Evolutionary conservation across 192 early-diverging fungal genomes (phyloP).

Genomic region (Cetraspora pellucida): DNA sequence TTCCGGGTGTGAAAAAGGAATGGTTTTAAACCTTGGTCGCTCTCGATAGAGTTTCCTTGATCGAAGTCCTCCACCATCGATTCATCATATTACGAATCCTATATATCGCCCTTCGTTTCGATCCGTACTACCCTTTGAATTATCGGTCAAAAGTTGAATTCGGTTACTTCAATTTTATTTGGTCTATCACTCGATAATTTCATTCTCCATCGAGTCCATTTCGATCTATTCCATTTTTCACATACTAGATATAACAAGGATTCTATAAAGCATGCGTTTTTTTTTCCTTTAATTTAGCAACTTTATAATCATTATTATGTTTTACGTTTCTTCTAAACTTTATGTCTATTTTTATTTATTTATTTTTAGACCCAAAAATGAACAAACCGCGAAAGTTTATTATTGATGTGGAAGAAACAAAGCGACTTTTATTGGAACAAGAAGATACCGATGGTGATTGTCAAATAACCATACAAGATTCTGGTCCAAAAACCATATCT

Average conservation of each 20-base stretch:
- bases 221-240: too few species aligned
- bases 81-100: too few species aligned
- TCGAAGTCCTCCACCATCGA: too few species aligned
- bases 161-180: too few species aligned
- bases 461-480: conserved; percentile 93
- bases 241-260: too few species aligned
- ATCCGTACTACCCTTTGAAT: too few species aligned
- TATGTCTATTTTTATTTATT: neutral
- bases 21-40: neutral
- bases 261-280: too few species aligned
- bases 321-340: neutral
- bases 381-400: conserved; percentile 72
- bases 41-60: too few species aligned
- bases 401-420: conserved; percentile 84
- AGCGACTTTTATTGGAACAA: conserved; percentile 78
- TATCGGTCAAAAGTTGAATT: too few species aligned
- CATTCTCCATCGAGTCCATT: too few species aligned
- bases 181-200: too few species aligned
- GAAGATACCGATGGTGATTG: conserved; percentile 95
- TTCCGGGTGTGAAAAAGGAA: neutral
- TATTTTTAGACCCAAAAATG: conserved; percentile 58
- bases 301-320: neutral
- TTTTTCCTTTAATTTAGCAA: neutral
- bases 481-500: conserved; percentile 85
- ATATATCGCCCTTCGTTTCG: too few species aligned